Evolutionary conservation across 73 alveolate genomes (phyloP), one percentile per base, ranked within the genome.

Genomic region (Paramecium tetraurelia): DNA sequence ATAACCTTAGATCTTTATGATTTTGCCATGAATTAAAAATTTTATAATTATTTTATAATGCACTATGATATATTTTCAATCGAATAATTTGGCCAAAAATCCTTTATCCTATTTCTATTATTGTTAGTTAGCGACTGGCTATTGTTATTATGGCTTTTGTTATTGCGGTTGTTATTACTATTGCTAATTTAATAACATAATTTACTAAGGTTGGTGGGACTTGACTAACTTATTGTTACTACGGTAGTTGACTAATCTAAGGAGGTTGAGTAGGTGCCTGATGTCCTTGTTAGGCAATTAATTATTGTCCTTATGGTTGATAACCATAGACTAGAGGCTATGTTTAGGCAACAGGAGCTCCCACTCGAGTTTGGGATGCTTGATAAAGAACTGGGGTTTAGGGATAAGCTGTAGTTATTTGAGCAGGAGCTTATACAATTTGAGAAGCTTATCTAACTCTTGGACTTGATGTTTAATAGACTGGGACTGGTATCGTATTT

Each of bases 1-100:
- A 58, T 89, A 35, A 89, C 94, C 46, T 89, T 89, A 22, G 94
- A 89, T 89, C 94, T 69, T 72, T 70, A 72, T 70, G 92, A 70
- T 83, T 89, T 89, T 46, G 94, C 94, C 94, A 89, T 89, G 46
- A 80, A 80, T 80, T 80, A 43, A 80, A 80, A 24, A 16, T n/a
- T 80, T 44, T 44, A 43, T 22, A 75, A n/a, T 75, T 29, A 35
- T 63, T 63, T 31, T 63, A 21, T 31, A 31, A 31, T 63, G 84
- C 84, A 63, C 84, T 27, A 33, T 27, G 24, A 63, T 63, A 12
- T 63, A 63, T 5, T 53, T 68, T 75, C 87, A 75, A 38, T 75
- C 87, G 46, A 75, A 75, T 41, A 75, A 75, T 41, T 75, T 38
- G 35, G 58, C 87, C 16, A 75, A 75, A 75, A 75, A 75, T 12